Evolutionary conservation across 2,329 filamentous ascomycete species (phyloP).

Genomic region (Colletotrichum somersetense): DNA sequence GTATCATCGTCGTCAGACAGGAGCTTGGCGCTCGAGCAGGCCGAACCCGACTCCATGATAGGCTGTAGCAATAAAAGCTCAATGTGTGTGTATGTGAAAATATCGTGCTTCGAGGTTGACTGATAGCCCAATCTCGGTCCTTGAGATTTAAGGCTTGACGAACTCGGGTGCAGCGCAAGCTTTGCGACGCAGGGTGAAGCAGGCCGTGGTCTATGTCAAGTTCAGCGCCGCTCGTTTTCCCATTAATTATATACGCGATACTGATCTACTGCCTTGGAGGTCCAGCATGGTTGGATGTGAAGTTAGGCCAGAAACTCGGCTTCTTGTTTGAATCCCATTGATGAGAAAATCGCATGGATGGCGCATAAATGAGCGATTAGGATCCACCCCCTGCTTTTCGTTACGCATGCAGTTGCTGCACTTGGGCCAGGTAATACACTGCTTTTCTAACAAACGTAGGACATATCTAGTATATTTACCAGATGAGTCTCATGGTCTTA

Average conservation of each 20-base stretch:
- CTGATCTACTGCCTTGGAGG: not conserved
- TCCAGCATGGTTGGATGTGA: not conserved
- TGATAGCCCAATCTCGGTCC: not conserved
- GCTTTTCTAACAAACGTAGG: not conserved
- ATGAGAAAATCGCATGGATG: not conserved
- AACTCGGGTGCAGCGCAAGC: not conserved
- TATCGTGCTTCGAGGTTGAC: not conserved
- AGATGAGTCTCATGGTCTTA: too few species aligned
- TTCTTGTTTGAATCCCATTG: not conserved
- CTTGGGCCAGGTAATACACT: not conserved
- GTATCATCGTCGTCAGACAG: not conserved
- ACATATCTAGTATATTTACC: fast-evolving
- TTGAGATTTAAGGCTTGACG: not conserved
- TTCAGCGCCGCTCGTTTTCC: not conserved
- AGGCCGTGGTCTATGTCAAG: not conserved
- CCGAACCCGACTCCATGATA: not conserved
- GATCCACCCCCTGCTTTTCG: not conserved
- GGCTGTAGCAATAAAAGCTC: not conserved
- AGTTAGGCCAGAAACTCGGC: not conserved
- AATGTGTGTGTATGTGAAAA: not conserved
- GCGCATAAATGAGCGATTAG: not conserved
- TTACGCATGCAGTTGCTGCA: not conserved
- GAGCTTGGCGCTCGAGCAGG: not conserved
- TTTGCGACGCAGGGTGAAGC: not conserved
- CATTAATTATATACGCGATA: not conserved